Evolutionary conservation across 2,329 filamentous ascomycete genomes (phyloP).

Genomic region (Phyllosticta citriasiana): DNA sequence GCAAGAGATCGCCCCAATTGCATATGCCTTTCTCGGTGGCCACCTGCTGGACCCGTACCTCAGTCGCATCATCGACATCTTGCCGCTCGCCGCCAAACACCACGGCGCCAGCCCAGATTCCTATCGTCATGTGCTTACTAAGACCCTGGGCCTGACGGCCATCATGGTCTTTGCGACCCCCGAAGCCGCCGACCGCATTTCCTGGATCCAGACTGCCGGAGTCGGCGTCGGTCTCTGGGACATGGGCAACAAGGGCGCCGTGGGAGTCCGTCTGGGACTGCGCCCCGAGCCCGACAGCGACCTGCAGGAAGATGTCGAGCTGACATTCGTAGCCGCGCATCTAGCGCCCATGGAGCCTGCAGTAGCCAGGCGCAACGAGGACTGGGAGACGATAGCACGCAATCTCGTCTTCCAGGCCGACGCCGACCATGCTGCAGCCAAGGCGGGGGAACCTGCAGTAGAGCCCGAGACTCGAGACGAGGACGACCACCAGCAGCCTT

Average conservation of each 20-base stretch:
- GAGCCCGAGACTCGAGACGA: slow-evolving; percentile 1
- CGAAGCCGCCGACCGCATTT: slow-evolving; percentile 46
- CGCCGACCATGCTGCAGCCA: background rate
- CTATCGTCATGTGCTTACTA: slow-evolving; percentile 61
- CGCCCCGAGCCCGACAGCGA: slow-evolving; percentile 11
- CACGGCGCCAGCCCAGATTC: slow-evolving; percentile 31
- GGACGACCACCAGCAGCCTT: slow-evolving; percentile 18
- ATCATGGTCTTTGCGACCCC: slow-evolving; percentile 74
- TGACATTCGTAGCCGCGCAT: slow-evolving; percentile 85
- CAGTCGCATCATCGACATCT: slow-evolving; percentile 56
- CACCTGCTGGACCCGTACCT: slow-evolving; percentile 71
- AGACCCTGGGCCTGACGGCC: slow-evolving; percentile 81
- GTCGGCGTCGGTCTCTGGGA: slow-evolving; percentile 76
- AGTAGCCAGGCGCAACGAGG: slow-evolving; percentile 64
- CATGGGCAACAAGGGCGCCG: slow-evolving; percentile 93
- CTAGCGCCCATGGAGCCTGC: slow-evolving; percentile 80
- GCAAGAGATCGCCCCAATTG: slow-evolving; percentile 81
- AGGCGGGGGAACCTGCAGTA: background rate
- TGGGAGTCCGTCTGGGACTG: slow-evolving; percentile 64
- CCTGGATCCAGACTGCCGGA: slow-evolving; percentile 62
- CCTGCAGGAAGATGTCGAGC: slow-evolving; percentile 40
- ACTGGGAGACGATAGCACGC: slow-evolving; percentile 79
- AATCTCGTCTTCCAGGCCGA: slow-evolving; percentile 57
- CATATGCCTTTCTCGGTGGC: slow-evolving; percentile 75
- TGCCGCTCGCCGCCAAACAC: slow-evolving; percentile 56